Base-by-base conservation (phyloP, 2,329 filamentous ascomycete genomes). In the Talaromyces sp. region DNA sequence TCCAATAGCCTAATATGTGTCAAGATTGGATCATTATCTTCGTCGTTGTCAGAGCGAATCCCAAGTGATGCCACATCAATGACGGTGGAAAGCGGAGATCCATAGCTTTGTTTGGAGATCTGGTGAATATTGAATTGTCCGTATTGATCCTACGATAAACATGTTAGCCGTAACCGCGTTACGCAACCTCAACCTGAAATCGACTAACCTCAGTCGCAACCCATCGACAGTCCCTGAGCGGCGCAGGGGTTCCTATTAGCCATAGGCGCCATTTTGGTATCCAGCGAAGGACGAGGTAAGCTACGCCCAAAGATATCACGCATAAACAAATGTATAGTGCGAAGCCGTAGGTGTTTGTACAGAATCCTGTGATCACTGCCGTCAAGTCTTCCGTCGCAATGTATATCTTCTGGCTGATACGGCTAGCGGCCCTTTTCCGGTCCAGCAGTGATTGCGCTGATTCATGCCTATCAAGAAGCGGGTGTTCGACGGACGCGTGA, bases 331-430 rank as follows among this genome's bases (percentile, higher is more conserved):
- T 65, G 70, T 97, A 97, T 0, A 85, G 62, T 2, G 81, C 72
- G 66, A 86, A 88, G 1, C 94, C 91, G 13, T 84, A 61, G 3
- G 75, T 72, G 62, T 88, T 93, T 3, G 91, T 97, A 52, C 82
- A 85, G 73, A 97, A 99, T 0, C 94, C 94, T 22, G 93, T 91
- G 68, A 97, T 85, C 28, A 92, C 93, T 66, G 97, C 91, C 1
- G 91, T 97, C 63, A 99, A 78, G 71, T 99, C 94, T 73, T 99
- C 94, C 41, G 90, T 96, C 59, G 86, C 80, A 74, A 99, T 91
- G 73, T 97, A 94, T 22, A 97, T 82, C 75, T 97, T 97, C 73
- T 99, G 94, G 66, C 83, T 95, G 28, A 83, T 79, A 58, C 89
- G 84, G 41, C 84, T 84, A 10, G 82, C 83, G 40, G 77, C 78